Evolutionary conservation across 2,329 filamentous ascomycete species (phyloP).

Genomic region (Pseudocercospora pini-densiflorae): DNA sequence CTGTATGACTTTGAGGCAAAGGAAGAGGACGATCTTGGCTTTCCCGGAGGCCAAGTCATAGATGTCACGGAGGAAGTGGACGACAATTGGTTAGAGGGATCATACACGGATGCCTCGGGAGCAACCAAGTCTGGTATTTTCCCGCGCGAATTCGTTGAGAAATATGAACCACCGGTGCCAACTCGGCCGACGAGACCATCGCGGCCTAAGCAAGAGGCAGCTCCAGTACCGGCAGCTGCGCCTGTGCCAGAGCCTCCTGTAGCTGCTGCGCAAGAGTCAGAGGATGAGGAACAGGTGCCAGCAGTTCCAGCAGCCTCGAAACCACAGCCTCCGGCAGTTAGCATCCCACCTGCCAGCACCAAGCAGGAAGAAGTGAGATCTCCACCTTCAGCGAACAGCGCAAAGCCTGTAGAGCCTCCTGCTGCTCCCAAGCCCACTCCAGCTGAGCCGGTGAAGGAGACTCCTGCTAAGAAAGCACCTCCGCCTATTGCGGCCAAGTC

Average conservation of each 20-base stretch:
- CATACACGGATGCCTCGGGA: slow-evolving; percentile 79
- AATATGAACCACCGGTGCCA: slow-evolving; percentile 88
- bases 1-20: slow-evolving; percentile 91
- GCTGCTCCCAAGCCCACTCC: slow-evolving; percentile 41
- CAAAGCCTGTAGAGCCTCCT: slow-evolving; percentile 30
- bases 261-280: slow-evolving; percentile 37
- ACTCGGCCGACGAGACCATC: slow-evolving; percentile 76
- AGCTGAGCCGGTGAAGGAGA: slow-evolving; percentile 42
- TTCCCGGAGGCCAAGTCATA: slow-evolving; percentile 84
- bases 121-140: slow-evolving; percentile 83
- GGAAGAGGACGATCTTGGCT: slow-evolving; percentile 94
- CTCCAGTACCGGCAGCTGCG: slow-evolving; percentile 31
- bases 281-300: slow-evolving; percentile 32
- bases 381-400: slow-evolving; percentile 29
- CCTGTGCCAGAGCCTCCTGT: slow-evolving; percentile 30
- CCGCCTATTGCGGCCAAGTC: slow-evolving; percentile 71
- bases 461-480: slow-evolving; percentile 61
- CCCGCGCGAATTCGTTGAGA: slow-evolving; percentile 96
- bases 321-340: slow-evolving; percentile 43
- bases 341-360: slow-evolving; percentile 30
- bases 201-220: slow-evolving; percentile 68
- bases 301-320: slow-evolving; percentile 41
- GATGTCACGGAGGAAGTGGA: slow-evolving; percentile 93
- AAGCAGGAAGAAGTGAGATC: slow-evolving; percentile 34
- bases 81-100: slow-evolving; percentile 89